These are phyloP conservation scores for Prinsepia uniflora DNA, from an alignment of 306 rosid genomes.

Conservation along the genomic window DNA sequence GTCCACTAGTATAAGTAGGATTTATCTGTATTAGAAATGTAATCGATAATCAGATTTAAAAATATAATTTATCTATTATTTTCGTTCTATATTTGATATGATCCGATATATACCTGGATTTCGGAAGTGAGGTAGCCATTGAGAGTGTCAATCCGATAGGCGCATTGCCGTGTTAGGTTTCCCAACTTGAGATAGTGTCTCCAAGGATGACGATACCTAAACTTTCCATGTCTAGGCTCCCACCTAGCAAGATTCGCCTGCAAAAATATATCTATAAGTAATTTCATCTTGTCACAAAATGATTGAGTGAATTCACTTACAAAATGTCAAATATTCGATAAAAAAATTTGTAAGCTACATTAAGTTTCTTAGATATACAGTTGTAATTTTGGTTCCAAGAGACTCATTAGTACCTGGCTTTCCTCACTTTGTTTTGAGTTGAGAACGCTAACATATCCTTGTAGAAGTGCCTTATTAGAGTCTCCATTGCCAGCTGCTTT, in stretches of 20 bases:
- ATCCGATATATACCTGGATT: conserved; percentile 13
- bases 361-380: background rate
- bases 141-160: conserved; percentile 45
- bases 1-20: no score
- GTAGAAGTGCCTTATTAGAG: conserved; percentile 19
- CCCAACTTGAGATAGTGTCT: conserved; percentile 48
- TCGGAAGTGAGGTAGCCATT: conserved; percentile 31
- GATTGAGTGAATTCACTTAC: background rate
- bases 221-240: conserved; percentile 51
- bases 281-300: background rate
- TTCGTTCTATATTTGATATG: background rate
- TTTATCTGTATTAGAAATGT: no score
- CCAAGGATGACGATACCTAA: conserved; percentile 50
- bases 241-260: conserved; percentile 55
- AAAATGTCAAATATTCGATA: no score
- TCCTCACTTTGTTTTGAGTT: conserved; percentile 48
- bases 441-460: conserved; percentile 48
- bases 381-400: background rate
- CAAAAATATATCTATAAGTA: background rate
- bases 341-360: background rate
- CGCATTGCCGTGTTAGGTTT: conserved; percentile 43
- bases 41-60: no score
- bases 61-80: no score
- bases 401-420: conserved; percentile 34
- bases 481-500: conserved; percentile 23